phyloP scores from a whole-genome alignment of 257 asterid genomes.

The Salvia rosmarinus region DNA sequence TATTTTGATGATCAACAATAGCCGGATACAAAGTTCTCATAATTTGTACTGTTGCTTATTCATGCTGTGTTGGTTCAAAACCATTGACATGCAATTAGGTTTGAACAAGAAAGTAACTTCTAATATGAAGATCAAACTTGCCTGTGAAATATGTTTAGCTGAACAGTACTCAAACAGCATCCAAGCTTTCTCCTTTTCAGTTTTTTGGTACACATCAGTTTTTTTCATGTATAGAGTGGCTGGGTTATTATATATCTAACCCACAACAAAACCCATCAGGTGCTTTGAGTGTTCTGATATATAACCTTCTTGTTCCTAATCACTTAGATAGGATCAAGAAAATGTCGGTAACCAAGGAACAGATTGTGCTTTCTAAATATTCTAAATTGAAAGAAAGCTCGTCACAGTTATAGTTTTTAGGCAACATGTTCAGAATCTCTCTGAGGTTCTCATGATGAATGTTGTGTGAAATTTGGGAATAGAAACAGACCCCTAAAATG shows the following conservation, averaged over 20 bases:
- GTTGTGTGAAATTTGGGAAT: too few relatives aligned
- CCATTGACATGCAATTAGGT: slow-evolving; percentile 12
- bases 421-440: background rate
- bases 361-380: background rate
- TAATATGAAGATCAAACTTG: background rate
- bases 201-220: too few relatives aligned
- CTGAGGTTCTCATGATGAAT: background rate
- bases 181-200: background rate
- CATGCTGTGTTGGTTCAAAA: background rate
- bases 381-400: slow-evolving; percentile 14
- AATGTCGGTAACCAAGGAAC: slow-evolving; percentile 15
- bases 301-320: background rate
- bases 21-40: too few relatives aligned
- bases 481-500: background rate
- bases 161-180: background rate
- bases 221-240: background rate
- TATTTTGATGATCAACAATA: too few relatives aligned
- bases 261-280: background rate
- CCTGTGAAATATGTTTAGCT: background rate
- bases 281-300: background rate
- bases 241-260: slow-evolving; percentile 1
- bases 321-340: background rate
- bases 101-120: background rate
- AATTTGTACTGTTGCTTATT: too few relatives aligned
- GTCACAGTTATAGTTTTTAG: background rate